A percentile compares a stretch with the other conserved stretches of the same genome.
phyloP scores from a whole-genome alignment of 805 yeast genomes.

The Nakazawaea populi region DNA sequence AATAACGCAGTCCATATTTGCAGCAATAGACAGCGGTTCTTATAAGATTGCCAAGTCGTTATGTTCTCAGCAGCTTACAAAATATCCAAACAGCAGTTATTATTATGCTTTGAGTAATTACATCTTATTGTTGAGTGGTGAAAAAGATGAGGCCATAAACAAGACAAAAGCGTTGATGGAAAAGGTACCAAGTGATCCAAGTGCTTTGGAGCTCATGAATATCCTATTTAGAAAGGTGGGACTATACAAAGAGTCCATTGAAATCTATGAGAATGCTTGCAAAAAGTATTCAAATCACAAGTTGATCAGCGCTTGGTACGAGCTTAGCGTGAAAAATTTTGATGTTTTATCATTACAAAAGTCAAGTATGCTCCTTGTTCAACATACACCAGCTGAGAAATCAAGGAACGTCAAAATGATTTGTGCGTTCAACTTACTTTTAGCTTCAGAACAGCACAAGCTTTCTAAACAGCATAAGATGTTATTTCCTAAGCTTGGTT shows the following conservation, averaged over 20 bases:
- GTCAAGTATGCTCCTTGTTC: constrained; percentile 39
- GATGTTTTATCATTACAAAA: constrained; percentile 51
- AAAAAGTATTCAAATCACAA: constrained; percentile 49
- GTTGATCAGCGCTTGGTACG: constrained; percentile 52
- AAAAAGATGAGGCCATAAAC: constrained; percentile 25
- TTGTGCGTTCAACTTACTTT: constrained; percentile 50
- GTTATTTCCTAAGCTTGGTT: constrained; percentile 56
- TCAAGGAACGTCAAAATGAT: constrained; percentile 37
- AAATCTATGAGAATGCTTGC: constrained; percentile 51
- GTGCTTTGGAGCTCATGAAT: constrained; percentile 42
- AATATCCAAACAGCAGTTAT: constrained; percentile 52
- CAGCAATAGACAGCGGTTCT: constrained; percentile 47
- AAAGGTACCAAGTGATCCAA: constrained; percentile 48
- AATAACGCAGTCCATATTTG: constrained; percentile 23
- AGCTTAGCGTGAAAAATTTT: constrained; percentile 37
- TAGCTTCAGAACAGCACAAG: constrained; percentile 28
- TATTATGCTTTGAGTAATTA: constrained; percentile 41
- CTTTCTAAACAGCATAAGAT: constrained; percentile 38
- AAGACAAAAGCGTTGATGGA: constrained; percentile 23
- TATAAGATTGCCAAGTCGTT: constrained; percentile 47
- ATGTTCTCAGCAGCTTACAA: constrained; percentile 40
- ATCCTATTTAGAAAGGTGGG: constrained; percentile 36
- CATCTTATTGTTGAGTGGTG: constrained; percentile 27
- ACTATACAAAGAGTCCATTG: constrained; percentile 32
- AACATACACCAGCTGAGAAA: constrained; percentile 21